Evolutionary conservation across 2,329 filamentous ascomycete genomes (phyloP), one percentile per base, ranked within the genome.

Genomic region (Apiospora arundinis): DNA sequence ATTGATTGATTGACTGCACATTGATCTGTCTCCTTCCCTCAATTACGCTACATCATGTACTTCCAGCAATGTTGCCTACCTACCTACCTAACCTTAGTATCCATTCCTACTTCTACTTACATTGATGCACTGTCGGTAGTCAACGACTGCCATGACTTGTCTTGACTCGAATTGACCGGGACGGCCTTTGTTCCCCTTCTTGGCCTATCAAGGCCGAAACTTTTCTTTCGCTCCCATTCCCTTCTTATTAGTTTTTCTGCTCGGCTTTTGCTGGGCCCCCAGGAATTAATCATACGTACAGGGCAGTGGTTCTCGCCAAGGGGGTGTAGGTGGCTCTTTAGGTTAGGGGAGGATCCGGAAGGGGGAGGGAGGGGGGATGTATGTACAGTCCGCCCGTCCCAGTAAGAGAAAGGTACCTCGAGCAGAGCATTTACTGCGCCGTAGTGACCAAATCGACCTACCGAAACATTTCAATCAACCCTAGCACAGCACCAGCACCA

Each of bases 401-500:
- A 49, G 46, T n/a, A 23, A n/a, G 21, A 49, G 46, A 49, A 49
- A 49, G 25, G 49, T 56, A 56, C 49, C 49, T 56, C 12, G 45
- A 21, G 45, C 16, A 18, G 46, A 18, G n/a, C 46, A n/a, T 49
- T 49, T 49, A 49, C 46, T 49, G 9, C 21, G 21, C 25, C 49
- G 49, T 56, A 28, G 49, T 32, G 18, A 21, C 49, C 16, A 56
- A 56, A 14, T 25, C 49, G 49, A 18, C 49, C 49, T 56, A 45
- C 63, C 37, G 44, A 67, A 67, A 67, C 37, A 42, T 16, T 67
- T 65, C 37, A 44, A 32, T 67, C 37, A 16, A 67, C 63, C 37
- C 37, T 45, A 44, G 63, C 44, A 67, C 18, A 67, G 63, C 44
- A 67, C 37, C 63, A 67, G 37, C 37, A 67, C 37, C 63, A 67